phyloP scores from a whole-genome alignment of 2,329 filamentous ascomycete species.

The Aspergillus piperis region DNA sequence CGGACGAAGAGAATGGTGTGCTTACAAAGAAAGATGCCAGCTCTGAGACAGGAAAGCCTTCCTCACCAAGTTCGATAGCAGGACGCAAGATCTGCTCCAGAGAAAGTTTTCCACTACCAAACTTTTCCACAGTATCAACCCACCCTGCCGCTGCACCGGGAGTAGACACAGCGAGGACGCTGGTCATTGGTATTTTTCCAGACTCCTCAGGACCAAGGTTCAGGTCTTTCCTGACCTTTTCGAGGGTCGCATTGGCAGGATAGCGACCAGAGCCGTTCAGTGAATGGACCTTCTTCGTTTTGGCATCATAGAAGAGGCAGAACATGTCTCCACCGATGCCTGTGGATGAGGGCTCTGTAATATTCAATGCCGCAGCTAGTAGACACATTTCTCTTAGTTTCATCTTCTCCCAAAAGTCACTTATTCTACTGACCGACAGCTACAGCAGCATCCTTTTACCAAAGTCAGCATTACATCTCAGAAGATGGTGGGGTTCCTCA shows the following conservation, averaged over 20 bases:
- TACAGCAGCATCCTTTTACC: constrained; percentile 81
- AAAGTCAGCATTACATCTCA: background rate
- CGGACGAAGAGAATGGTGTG: constrained; percentile 16
- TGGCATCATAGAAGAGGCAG: constrained; percentile 85
- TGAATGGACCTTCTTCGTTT: constrained; percentile 76
- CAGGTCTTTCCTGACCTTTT: constrained; percentile 69
- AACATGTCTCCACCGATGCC: constrained; percentile 98
- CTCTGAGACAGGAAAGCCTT: constrained; percentile 88
- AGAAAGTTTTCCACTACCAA: constrained; percentile 82
- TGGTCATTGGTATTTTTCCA: constrained; percentile 69
- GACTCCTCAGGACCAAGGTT: constrained; percentile 60
- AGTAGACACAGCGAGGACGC: constrained; percentile 79
- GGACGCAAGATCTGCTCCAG: constrained; percentile 77
- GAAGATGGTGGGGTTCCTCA: too few relatives aligned
- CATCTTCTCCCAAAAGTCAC: background rate
- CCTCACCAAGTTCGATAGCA: constrained; percentile 81
- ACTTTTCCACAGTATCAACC: constrained; percentile 83
- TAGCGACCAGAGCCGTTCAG: constrained; percentile 93
- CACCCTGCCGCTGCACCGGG: constrained; percentile 92
- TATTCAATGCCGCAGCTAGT: constrained; percentile 81
- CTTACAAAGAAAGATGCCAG: constrained; percentile 68
- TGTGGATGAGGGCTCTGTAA: constrained; percentile 89
- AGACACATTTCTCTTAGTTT: background rate
- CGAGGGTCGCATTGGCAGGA: constrained; percentile 67
- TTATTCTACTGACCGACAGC: constrained; percentile 67